Conservation (phyloP, 768 basidiomycete genomes). For the Rubroboletus satanas region DNA sequence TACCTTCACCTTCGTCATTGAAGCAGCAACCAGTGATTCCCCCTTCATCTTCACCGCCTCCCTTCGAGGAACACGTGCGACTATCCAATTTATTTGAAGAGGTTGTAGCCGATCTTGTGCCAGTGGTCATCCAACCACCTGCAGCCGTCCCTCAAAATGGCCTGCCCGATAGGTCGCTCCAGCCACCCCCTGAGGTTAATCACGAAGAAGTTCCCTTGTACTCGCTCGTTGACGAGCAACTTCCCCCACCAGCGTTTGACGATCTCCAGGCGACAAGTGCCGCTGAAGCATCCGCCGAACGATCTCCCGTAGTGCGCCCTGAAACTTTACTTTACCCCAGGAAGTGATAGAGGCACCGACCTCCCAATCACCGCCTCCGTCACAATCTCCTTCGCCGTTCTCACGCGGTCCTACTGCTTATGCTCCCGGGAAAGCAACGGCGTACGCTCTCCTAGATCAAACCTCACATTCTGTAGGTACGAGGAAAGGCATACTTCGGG, state of each 20-base stretch:
- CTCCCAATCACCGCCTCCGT: not conserved
- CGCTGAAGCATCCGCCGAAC: not conserved
- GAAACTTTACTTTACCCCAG: not conserved
- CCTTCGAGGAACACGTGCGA: conserved; percentile 1
- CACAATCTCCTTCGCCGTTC: not conserved
- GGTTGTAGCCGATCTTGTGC: not conserved
- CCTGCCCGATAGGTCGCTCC: not conserved
- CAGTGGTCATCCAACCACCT: not conserved
- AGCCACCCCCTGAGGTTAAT: not conserved
- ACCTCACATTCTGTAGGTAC: not conserved
- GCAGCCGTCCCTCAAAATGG: not conserved
- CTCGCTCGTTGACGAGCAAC: conserved; percentile 22
- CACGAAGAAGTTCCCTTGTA: conserved; percentile 23
- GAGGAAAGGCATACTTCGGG: not conserved
- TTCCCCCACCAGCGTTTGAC: conserved; percentile 25
- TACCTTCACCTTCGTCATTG: not conserved
- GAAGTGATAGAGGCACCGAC: not conserved
- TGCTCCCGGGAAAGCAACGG: not conserved
- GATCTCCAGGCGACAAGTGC: conserved; percentile 5
- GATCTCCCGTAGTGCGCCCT: not conserved
- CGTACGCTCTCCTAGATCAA: not conserved
- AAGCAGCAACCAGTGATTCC: not conserved
- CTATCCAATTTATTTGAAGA: not conserved
- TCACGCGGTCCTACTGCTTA: not conserved
- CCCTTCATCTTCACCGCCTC: conserved; percentile 1